These are phyloP conservation scores for Melaleuca alternifolia DNA, from an alignment of 345 rosid species.

Conservation along the genomic window DNA sequence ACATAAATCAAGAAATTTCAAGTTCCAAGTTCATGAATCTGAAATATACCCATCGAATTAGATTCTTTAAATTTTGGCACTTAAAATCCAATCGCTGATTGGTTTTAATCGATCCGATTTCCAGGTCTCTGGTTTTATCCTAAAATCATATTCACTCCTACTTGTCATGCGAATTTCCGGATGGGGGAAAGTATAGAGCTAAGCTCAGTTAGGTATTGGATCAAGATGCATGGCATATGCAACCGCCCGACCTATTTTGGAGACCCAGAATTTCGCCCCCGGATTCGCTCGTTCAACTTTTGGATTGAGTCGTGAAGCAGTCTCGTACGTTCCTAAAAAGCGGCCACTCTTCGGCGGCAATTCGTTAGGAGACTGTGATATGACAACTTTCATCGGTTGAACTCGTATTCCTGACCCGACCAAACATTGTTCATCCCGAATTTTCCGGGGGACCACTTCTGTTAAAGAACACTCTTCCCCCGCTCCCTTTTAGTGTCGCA, in stretches of 20 bases:
- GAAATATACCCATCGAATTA: no score
- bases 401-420: neutral
- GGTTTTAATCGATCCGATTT: no score
- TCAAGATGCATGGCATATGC: neutral
- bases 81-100: no score
- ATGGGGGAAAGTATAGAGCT: neutral
- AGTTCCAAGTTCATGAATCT: no score
- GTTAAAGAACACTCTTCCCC: neutral
- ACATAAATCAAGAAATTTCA: no score
- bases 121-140: no score
- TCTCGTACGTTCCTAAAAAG: neutral
- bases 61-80: no score
- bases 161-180: no score
- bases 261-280: neutral
- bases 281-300: neutral
- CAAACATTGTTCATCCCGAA: neutral
- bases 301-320: neutral
- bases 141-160: no score
- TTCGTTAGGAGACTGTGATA: neutral
- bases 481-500: no score
- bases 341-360: neutral
- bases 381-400: neutral
- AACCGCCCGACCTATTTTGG: neutral
- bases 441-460: neutral
- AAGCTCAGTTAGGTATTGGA: neutral